A percentile compares a stretch with the other conserved stretches of the same genome.
phyloP scores from a whole-genome alignment of 441 rosid genomes.

The Erodium texanum region DNA sequence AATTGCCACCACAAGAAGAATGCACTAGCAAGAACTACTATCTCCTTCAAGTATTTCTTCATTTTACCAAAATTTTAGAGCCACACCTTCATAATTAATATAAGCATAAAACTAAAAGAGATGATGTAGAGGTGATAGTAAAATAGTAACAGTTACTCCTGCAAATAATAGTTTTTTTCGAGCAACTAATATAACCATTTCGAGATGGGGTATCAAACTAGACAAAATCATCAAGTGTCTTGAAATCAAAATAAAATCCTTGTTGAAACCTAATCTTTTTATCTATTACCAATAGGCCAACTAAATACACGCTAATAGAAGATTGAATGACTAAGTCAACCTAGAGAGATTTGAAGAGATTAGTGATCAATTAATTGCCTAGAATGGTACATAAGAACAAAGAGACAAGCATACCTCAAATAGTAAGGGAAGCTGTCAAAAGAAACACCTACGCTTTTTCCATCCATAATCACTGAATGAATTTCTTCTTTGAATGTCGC shows the following conservation, averaged over 20 bases:
- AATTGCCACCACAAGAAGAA: neutral
- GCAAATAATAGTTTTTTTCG: neutral
- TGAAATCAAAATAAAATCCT: neutral
- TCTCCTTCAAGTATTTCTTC: neutral
- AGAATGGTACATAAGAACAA: neutral
- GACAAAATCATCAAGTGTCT: neutral
- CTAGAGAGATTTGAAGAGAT: constrained; percentile 42
- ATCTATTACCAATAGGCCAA: neutral
- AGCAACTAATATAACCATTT: neutral
- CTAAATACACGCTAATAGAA: neutral
- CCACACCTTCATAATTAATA: neutral
- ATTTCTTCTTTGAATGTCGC: constrained; percentile 64
- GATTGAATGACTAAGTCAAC: constrained; percentile 17
- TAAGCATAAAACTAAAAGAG: neutral
- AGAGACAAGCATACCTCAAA: constrained; percentile 43
- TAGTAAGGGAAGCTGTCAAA: constrained; percentile 84
- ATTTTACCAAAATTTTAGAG: neutral
- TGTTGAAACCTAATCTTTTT: neutral
- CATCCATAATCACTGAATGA: constrained; percentile 52
- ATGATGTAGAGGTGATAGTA: neutral
- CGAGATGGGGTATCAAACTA: neutral
- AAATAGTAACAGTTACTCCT: neutral
- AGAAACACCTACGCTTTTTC: constrained; percentile 61
- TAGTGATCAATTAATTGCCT: neutral
- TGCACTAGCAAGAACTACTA: neutral